phyloP scores from a whole-genome alignment of 495 filamentous ascomycete species.

The Thozetella sp. region DNA sequence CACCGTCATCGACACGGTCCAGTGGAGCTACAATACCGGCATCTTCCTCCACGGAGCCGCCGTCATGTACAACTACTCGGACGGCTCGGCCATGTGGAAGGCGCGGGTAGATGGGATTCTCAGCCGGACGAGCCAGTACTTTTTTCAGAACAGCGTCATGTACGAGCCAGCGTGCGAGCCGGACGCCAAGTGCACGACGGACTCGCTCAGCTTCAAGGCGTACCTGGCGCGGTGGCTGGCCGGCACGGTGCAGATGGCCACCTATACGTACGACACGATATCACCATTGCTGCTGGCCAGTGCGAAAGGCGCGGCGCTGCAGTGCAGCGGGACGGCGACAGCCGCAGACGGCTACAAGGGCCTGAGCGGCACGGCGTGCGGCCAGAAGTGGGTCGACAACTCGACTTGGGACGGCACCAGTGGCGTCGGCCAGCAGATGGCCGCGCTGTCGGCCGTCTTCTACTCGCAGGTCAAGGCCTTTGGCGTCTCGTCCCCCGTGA shows the following conservation, averaged over 20 bases:
- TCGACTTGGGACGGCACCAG: constrained; percentile 24
- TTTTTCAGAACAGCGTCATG: constrained; percentile 56
- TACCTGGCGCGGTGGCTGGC: constrained; percentile 69
- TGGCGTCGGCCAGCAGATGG: constrained; percentile 67
- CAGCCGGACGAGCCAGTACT: constrained; percentile 51
- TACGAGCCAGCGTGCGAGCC: constrained; percentile 68
- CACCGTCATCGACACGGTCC: constrained; percentile 55
- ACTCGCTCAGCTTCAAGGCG: constrained; percentile 70
- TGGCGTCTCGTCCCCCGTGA: constrained; percentile 41
- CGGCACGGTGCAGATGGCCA: constrained; percentile 60
- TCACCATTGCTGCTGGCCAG: constrained; percentile 51
- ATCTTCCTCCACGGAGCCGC: constrained; percentile 69
- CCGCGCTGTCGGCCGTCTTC: constrained; percentile 64
- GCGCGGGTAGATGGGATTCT: constrained; percentile 52
- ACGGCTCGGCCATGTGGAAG: constrained; percentile 56
- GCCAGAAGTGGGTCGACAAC: constrained; percentile 39
- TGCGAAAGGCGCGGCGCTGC: constrained; percentile 58
- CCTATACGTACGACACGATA: constrained; percentile 54
- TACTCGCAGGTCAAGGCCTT: constrained; percentile 50
- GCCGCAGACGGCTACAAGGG: constrained; percentile 47
- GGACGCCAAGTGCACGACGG: constrained; percentile 59
- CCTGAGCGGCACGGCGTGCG: constrained; percentile 33
- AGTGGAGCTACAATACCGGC: constrained; percentile 73
- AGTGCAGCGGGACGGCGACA: constrained; percentile 58
- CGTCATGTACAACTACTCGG: constrained; percentile 69